Evolutionary conservation across 1,284 basidiomycete species (phyloP), one percentile per base, ranked within the genome.

Genomic region (Boletus mariae): DNA sequence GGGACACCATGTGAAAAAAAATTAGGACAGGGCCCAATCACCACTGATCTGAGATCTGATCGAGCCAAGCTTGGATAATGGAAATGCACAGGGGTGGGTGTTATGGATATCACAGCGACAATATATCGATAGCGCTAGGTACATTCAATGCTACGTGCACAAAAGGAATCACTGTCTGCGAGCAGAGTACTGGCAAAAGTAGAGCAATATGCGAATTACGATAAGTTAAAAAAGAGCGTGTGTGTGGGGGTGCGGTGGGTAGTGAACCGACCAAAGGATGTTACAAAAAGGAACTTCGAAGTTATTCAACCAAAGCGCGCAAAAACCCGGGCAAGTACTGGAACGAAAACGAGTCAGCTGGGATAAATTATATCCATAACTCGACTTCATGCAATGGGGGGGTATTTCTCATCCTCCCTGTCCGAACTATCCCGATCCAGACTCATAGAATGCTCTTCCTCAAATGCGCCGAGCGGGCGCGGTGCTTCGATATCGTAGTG

Each of bases 341-440:
- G n/a, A 25, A 32, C 13, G 40, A 45, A 44, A 29, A 31, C 41
- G 43, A 41, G 11, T 48, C 37, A 41, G 31, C 35, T 48, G 43
- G 8, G 45, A 54, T 26, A 57, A 52, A 52, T 58, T 15, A 25
- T 63, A 59, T 54, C 41, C 45, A 20, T 41, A 15, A 26, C 40
- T 25, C 2, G 20, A 42, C 17, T 47, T 66, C 49, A 68, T 48
- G 50, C 56, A 6, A 65, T 43, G 4, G 56, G 8, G 0, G 44
- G 52, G 23, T 56, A 57, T 48, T 68, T 69, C 25, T 63, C 64
- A 5, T 59, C 58, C 7, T 49, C 46, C 26, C 55, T 60, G 41
- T 66, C 64, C 2, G 58, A 54, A 20, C 67, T 66, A 23, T 56
- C 61, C 26, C 63, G 57, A 10, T 66, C 65, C 44, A 62, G 32